These are phyloP conservation scores for Buxus sempervirens DNA, from an alignment of 164 flowering plant genomes.

Conservation along the genomic window DNA sequence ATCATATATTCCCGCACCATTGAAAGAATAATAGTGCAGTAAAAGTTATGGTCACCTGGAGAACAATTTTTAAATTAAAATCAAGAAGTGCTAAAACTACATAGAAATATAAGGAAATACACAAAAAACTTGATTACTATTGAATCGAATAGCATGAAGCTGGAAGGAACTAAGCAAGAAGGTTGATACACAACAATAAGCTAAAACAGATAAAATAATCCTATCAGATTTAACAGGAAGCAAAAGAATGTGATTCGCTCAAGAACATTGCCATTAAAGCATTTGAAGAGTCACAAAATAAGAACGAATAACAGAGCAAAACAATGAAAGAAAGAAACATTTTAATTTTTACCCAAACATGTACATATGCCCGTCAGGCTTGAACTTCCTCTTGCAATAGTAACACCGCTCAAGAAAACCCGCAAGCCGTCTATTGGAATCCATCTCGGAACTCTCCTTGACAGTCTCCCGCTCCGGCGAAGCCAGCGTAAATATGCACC, in stretches of 20 bases:
- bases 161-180: neutral
- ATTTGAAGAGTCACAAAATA: neutral
- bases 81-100: neutral
- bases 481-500: slow-evolving; percentile 2
- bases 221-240: too few relatives aligned
- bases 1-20: neutral
- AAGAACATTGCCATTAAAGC: too few relatives aligned
- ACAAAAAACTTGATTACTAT: too few relatives aligned
- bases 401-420: slow-evolving; percentile 22
- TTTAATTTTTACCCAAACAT: slow-evolving; percentile 26
- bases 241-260: neutral
- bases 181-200: neutral
- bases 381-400: slow-evolving; percentile 18
- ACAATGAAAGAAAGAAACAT: neutral
- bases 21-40: neutral
- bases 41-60: neutral
- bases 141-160: neutral
- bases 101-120: too few relatives aligned
- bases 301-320: neutral
- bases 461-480: slow-evolving; percentile 12
- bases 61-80: neutral
- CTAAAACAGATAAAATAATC: neutral
- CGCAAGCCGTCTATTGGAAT: slow-evolving; percentile 5
- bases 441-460: neutral
- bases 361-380: slow-evolving; percentile 11